Evolutionary conservation across 306 rosid species (phyloP), one percentile per base, ranked within the genome.

Genomic region (Myrica gale): DNA sequence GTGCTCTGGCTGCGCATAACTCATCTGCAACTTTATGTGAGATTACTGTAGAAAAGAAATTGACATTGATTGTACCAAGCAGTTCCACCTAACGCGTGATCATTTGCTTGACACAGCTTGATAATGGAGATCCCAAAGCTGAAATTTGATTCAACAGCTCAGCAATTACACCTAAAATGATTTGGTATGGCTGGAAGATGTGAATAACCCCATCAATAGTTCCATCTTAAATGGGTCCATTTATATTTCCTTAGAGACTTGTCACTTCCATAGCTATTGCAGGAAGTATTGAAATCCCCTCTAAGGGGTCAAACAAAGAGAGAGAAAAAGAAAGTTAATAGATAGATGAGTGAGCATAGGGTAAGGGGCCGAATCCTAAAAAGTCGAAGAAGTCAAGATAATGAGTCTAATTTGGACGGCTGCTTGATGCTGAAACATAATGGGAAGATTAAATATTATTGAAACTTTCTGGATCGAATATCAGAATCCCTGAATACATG

Each of bases 81-180:
- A 69, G 54, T 75, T 53, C 80, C 71, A 63, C 74, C 80, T 73
- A 74, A 73, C 72, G 39, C 54, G 75, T 69, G 50, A 81, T 65
- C 53, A 83, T 74, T 44, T 47, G 53, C 71, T 71, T 51, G 58
- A 77, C 37, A 66, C 67, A 65, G 68, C 53, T 48, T 71, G 74
- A 58, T 75, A 76, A 66, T 79, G 68, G 61, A 46, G 60, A 80
- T 76, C 80, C 79, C 77, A 3, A 17, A 62, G 9, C 61, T n/a
- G 17, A 74, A 62, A 15, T 73, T 76, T 76, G 80, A n/a, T 48
- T 67, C 50, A 75, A 78, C 70, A 81, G 74, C 73, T 81, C 21
- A 66, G 76, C 82, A 62, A 78, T 75, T 76, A 81, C 26, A 73
- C 46, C 46, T 78, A 66, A 72, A 78, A 74, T 79, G 75, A 73